Base-by-base conservation (phyloP, 306 rosid species). In the Castanea sativa region DNA sequence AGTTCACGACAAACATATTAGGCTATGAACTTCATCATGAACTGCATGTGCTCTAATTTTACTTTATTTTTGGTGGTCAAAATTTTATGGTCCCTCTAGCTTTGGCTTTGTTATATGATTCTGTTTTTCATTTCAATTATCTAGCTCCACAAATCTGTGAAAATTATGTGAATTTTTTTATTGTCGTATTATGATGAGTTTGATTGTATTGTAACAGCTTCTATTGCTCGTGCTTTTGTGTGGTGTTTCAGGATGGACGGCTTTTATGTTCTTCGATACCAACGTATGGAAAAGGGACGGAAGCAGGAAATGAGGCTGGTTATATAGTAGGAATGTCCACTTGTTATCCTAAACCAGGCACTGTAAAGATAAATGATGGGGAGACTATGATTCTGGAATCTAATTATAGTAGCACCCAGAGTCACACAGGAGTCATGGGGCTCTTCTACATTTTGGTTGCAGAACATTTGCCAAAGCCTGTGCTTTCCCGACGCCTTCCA, bases 311-410 rank as follows among this genome's bases (percentile, higher is more conserved):
- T 55, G 98, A 93, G 51, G 77, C 64, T 7, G 87, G 88, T 0
- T 91, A 90, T 77, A 78, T 93, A 4, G 91, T 93, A n/a, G 98
- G 98, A 83, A 93, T 93, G 98, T 73, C 90, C 1, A 87, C 91
- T 52, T 93, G 98, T 76, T 93, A 87, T 81, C 98, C 98, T 60
- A 35, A 9, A 57, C 87, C 85, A n/a, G 95, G 98, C 58, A 82
- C 93, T 49, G 58, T 93, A 20, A 84, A 88, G 85, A 91, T 93
- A 68, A 49, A 30, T 1, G 86, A 85, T 65, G 90, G 90, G 19
- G 98, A 93, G 86, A 84, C 76, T 1, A 67, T 92, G 70, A 80
- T 77, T 79, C 72, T 89, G 2, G 90, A 71, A 69, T 90, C 97
- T 0, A 81, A 78, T 10, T 94, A 94, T 73, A 82, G 74, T 71